Base-by-base conservation (phyloP, 2,329 filamentous ascomycete genomes). In the Westerdykella sp. region DNA sequence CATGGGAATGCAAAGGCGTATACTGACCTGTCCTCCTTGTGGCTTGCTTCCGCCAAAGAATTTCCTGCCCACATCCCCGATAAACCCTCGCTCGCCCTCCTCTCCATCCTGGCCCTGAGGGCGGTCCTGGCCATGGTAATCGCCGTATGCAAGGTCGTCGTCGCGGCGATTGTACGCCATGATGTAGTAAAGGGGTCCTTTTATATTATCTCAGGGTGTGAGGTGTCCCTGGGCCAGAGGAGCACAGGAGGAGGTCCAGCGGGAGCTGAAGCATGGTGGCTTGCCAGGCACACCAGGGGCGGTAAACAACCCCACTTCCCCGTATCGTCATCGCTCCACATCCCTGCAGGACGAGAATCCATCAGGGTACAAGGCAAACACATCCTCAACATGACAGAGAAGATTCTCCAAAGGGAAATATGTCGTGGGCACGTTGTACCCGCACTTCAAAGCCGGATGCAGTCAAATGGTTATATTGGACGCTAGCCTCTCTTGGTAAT, bases 101-200 rank as follows among this genome's bases (percentile, higher is more conserved):
- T 63, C 51, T 53, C 58, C 52, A 45, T 65, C 48, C 55, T 57
- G 56, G 36, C 57, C 47, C 28, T 45, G 41, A 5, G 34, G 28
- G 22, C 41, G 45, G 21, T 47, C 56, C 14, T 67, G 56, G 25
- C 54, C 60, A 44, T 72, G 65, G 51, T 75, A 76, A 30, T 75
- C 70, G 48, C 77, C 77, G 56, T 80, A 80, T 42, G 77, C 77
- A 56, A 80, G 56, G 47, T 70, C 68, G 52, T 79, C 73, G 50
- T 79, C 72, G 43, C 68, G 50, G 38, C 55, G 57, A 46, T 56
- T 53, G 49, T 55, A 48, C 40, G 63, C 54, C 63, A 66, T 66
- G 36, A 47, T 47, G 43, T 35, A 46, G 44, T 9, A 48, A 46
- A 48, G 46, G 23, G 46, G 50, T 50, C 49, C 50, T 32, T 48